These are phyloP conservation scores for Candida succiphila DNA, from an alignment of 805 yeast genomes.

Conservation along the genomic window DNA sequence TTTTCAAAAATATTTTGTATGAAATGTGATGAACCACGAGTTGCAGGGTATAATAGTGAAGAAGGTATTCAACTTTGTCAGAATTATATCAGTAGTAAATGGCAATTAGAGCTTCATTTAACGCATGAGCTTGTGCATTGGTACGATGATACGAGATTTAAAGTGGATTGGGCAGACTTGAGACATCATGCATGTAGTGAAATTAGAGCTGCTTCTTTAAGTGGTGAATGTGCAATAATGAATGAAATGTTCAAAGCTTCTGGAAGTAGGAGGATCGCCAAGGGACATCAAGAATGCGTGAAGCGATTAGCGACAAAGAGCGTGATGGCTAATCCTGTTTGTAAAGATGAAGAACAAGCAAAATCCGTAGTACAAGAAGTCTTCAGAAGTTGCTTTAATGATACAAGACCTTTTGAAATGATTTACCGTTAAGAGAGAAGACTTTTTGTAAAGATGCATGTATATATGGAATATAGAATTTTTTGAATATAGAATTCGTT, in stretches of 20 bases:
- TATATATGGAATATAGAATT: background rate
- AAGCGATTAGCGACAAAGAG: constrained; percentile 80
- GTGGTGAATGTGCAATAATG: constrained; percentile 92
- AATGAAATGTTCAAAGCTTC: constrained; percentile 52
- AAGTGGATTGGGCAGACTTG: constrained; percentile 76
- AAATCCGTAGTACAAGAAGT: constrained; percentile 74
- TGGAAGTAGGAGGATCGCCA: constrained; percentile 25
- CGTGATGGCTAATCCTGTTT: constrained; percentile 78
- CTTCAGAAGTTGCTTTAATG: constrained; percentile 88
- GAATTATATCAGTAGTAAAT: constrained; percentile 60
- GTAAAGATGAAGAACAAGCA: constrained; percentile 67
- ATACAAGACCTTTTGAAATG: constrained; percentile 92
- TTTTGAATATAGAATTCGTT: background rate
- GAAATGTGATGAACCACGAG: constrained; percentile 69
- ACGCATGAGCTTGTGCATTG: constrained; percentile 92
- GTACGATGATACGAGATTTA: constrained; percentile 81
- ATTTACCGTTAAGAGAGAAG: constrained; percentile 51
- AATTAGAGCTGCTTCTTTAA: constrained; percentile 82
- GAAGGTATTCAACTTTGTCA: constrained; percentile 82
- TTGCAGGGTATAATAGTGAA: constrained; percentile 93
- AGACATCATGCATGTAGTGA: constrained; percentile 97
- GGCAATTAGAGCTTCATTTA: constrained; percentile 83
- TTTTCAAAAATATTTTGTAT: constrained; percentile 61
- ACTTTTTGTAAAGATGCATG: background rate
- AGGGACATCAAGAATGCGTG: constrained; percentile 88